Base-by-base conservation (phyloP, 1,139 yeast species). In the Yamadazyma sp. region DNA sequence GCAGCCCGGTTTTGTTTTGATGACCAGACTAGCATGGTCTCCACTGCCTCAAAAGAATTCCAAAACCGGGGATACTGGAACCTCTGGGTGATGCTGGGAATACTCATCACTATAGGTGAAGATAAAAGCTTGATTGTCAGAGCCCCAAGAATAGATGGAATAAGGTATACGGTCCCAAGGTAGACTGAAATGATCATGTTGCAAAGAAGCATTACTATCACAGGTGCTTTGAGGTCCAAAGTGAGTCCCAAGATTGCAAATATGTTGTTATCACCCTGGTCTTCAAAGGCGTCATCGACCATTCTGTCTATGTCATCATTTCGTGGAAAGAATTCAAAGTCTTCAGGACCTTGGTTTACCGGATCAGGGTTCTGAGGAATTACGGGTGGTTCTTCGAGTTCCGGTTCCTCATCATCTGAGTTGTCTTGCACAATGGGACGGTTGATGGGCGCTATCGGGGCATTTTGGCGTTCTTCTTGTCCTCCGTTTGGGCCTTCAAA, bases 71-170 rank as follows among this genome's bases (percentile, higher is more conserved):
- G n/a, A n/a, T 25, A 12, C 12, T 25, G 14, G 6, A 25, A 5
- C 14, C 12, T 25, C 15, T 25, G 10, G 11, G 28, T 11, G 12
- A 12, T 11, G 8, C 12, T 12, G 15, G 28, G 15, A 12, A n/a
- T 12, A 4, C 5, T 5, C 25, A 5, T 23, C 12, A 23, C 4
- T 6, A 25, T 6, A 25, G 28, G 28, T 12, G 16, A 5, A 25
- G 18, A 13, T 4, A 27, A 9, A 18, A 14, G 11, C 15, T 13
- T 29, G 4, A 18, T 16, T 4, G 26, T 11, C 13, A 27, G 13
- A 5, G 57, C 64, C 3, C 86, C 86, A 10, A 76, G 38, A 30
- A 72, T 48, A 6, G 80, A 76, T 1, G 89, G 89, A 2, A 80
- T 46, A 27, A 76, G 62, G 50, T 80, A 82, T 3, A 78, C 63